These are phyloP conservation scores for Evernia prunastri DNA, from an alignment of 495 filamentous ascomycete species.

Conservation along the genomic window DNA sequence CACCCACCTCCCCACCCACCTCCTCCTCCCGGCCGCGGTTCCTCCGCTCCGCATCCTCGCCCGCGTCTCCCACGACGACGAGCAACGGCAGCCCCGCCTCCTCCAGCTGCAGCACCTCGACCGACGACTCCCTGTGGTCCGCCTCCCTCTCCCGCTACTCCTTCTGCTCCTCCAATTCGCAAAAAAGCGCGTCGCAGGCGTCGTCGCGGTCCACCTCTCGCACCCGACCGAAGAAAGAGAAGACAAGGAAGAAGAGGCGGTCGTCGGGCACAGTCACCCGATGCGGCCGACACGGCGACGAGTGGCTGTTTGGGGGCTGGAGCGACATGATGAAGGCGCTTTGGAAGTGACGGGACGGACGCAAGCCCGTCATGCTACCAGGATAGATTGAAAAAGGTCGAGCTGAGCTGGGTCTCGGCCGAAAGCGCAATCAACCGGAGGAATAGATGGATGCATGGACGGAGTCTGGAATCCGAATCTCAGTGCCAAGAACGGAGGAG, in stretches of 20 bases:
- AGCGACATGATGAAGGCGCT: constrained; percentile 4
- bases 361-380: neutral
- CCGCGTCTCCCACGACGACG: neutral
- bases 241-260: neutral
- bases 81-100: neutral
- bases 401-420: neutral
- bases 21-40: neutral
- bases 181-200: neutral
- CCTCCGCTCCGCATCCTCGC: neutral
- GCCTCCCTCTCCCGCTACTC: constrained; percentile 18
- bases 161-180: constrained; percentile 16
- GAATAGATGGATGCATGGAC: neutral
- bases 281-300: constrained; percentile 18
- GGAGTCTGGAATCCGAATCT: neutral
- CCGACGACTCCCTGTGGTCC: constrained; percentile 17
- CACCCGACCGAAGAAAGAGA: neutral
- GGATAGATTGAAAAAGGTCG: neutral
- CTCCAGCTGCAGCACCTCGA: neutral
- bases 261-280: neutral
- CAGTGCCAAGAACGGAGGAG: no score
- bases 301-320: constrained; percentile 21
- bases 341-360: neutral
- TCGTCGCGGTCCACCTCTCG: neutral
- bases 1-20: neutral
- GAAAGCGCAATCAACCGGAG: neutral